Evolutionary conservation across 2,329 filamentous ascomycete species (phyloP), one percentile per base, ranked within the genome.

Genomic region (Sclerotinia glacialis): DNA sequence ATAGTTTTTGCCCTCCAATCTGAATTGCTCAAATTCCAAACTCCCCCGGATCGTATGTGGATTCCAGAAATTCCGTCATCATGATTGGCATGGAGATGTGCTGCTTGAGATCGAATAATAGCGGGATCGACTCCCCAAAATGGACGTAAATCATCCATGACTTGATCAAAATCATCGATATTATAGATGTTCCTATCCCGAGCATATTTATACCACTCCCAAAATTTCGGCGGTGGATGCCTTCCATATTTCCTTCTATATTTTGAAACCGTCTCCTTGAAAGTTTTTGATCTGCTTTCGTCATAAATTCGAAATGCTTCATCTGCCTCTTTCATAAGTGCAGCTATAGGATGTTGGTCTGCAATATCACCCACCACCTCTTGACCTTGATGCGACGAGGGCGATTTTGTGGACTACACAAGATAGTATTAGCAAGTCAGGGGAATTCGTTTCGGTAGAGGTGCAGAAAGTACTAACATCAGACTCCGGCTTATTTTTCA

Each of bases 151-250:
- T 89, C 86, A 69, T 86, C 82, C 77, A 87, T 86, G 67, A 89
- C 85, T 67, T 86, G 85, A 72, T 87, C 84, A 76, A 87, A 89
- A 64, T 86, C 83, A 72, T 89, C 86, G 49, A 89, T 79, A 12
- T 88, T 79, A 65, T 87, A 76, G n/a, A 84, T 82, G 46, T 85
- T 77, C 53, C 79, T 78, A 34, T 82, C 78, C 26, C 77, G 71
- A 8, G 86, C 86, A 66, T 84, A 85, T 42, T 78, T 76, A 71
- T 85, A 82, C 86, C 86, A 89, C 56, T 80, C 77, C 68, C 86
- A 81, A 72, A 89, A 89, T n/a, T 84, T 84, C 0, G 86, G 86
- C 4, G 86, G 86, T 2, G 86, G 86, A 71, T 88, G 84, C 31
- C 86, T 80, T 28, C 85, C 85, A 68, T 86, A 80, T 58, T 81